A percentile compares a stretch with the other conserved stretches of the same genome.
phyloP scores from a whole-genome alignment of 805 yeast genomes.

The Candida yuanshanica region DNA sequence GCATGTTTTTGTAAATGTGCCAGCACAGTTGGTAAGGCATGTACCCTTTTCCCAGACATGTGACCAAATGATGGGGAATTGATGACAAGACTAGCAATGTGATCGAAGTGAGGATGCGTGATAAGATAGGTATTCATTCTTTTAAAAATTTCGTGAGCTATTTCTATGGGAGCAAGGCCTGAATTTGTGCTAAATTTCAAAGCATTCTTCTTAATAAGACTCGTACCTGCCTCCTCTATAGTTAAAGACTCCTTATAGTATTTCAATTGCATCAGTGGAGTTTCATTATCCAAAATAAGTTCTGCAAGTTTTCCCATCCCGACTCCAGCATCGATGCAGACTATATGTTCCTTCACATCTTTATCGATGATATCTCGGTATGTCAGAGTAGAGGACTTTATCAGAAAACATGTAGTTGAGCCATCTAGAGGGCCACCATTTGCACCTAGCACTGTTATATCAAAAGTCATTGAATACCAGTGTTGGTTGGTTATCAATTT shows the following conservation, averaged over 20 bases:
- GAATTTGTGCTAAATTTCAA: neutral
- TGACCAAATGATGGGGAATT: constrained; percentile 56
- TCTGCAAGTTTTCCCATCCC: constrained; percentile 56
- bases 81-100: constrained; percentile 59
- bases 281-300: constrained; percentile 18
- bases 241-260: constrained; percentile 5
- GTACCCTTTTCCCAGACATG: constrained; percentile 37
- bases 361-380: constrained; percentile 32
- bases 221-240: neutral
- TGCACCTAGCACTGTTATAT: constrained; percentile 65
- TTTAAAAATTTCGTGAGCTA: constrained; percentile 29
- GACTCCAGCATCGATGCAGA: constrained; percentile 77
- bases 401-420: constrained; percentile 58
- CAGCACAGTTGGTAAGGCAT: constrained; percentile 49
- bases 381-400: constrained; percentile 47
- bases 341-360: constrained; percentile 23
- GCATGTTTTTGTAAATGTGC: constrained; percentile 45
- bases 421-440: constrained; percentile 84
- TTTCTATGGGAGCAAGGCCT: constrained; percentile 23
- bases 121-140: constrained; percentile 43
- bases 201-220: neutral
- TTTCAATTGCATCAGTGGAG: constrained; percentile 7
- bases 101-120: constrained; percentile 86
- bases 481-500: too few relatives aligned
- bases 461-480: constrained; percentile 37